These are phyloP conservation scores for Aegilops bicornis DNA, from an alignment of 176 grass and related monocot species.

Conservation along the genomic window DNA sequence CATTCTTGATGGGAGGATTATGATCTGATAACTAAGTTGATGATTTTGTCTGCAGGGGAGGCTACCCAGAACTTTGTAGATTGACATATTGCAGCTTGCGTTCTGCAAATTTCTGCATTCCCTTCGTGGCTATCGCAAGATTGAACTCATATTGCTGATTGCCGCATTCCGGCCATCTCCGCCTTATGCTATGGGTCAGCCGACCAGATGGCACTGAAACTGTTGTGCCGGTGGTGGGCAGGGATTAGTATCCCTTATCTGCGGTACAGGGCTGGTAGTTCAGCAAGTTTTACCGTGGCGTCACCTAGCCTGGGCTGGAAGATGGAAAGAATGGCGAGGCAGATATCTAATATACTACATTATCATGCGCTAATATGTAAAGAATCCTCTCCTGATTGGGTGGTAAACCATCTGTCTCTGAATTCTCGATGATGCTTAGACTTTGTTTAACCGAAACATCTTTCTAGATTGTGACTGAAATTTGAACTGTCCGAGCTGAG, in stretches of 20 bases:
- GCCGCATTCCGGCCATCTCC: background rate
- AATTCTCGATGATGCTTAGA: no score
- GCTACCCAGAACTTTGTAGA: slow-evolving; percentile 30
- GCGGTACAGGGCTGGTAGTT: background rate
- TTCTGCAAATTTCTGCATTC: background rate
- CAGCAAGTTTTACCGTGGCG: background rate
- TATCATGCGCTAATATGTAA: background rate
- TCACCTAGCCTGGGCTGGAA: background rate
- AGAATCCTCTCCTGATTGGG: no score
- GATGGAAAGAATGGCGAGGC: background rate
- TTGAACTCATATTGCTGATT: background rate
- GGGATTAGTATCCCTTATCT: no score
- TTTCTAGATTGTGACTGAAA: no score
- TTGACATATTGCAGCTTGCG: background rate
- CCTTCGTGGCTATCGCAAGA: background rate
- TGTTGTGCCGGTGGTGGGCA: background rate
- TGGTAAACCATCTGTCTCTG: no score
- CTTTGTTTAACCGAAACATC: no score
- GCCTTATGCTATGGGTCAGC: background rate
- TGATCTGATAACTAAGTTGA: background rate
- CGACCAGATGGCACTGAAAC: background rate
- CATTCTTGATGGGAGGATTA: background rate
- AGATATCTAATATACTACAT: background rate
- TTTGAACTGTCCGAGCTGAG: no score
- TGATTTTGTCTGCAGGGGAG: slow-evolving; percentile 30